phyloP scores from a whole-genome alignment of 805 yeast species.

The Pichia paraexigua region DNA sequence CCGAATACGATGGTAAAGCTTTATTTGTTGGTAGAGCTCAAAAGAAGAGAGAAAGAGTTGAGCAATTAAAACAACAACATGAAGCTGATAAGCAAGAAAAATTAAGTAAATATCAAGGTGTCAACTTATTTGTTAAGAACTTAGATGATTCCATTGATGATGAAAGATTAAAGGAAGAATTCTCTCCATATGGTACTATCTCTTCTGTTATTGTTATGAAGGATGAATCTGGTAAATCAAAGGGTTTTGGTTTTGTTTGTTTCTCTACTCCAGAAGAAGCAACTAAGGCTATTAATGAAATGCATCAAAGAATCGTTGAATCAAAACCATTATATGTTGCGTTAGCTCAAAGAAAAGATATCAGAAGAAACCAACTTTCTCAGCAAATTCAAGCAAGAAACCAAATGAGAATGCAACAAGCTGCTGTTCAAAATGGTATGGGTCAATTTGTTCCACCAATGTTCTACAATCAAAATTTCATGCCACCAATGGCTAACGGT shows the following conservation, averaged over 20 bases:
- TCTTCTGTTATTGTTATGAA: slow-evolving; percentile 95
- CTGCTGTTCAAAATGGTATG: slow-evolving; percentile 78
- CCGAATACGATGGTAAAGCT: slow-evolving; percentile 76
- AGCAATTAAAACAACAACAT: slow-evolving; percentile 90
- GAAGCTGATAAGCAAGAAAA: slow-evolving; percentile 89
- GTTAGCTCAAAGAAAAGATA: slow-evolving; percentile 97
- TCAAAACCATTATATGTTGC: slow-evolving; percentile 98
- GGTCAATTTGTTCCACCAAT: slow-evolving; percentile 84
- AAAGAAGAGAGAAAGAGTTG: slow-evolving; percentile 95
- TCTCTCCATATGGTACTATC: slow-evolving; percentile 87
- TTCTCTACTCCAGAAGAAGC: slow-evolving; percentile 98
- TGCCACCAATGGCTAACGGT: slow-evolving; percentile 41
- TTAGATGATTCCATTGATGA: slow-evolving; percentile 90
- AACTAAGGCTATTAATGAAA: slow-evolving; percentile 94
- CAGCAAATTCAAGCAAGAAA: slow-evolving; percentile 98
- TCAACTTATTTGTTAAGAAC: slow-evolving; percentile 93
- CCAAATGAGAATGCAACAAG: slow-evolving; percentile 97
- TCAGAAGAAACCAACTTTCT: slow-evolving; percentile 91
- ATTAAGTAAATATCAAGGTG: slow-evolving; percentile 92
- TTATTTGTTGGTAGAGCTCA: slow-evolving; percentile 98
- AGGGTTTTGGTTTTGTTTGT: slow-evolving; percentile 98
- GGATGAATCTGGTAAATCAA: slow-evolving; percentile 89
- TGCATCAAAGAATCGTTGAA: slow-evolving; percentile 93
- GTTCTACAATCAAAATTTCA: slow-evolving; percentile 79
- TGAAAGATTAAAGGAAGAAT: slow-evolving; percentile 85